Conservation (phyloP, 371 early-diverging fungal species). For the Mucor plumbeus region DNA sequence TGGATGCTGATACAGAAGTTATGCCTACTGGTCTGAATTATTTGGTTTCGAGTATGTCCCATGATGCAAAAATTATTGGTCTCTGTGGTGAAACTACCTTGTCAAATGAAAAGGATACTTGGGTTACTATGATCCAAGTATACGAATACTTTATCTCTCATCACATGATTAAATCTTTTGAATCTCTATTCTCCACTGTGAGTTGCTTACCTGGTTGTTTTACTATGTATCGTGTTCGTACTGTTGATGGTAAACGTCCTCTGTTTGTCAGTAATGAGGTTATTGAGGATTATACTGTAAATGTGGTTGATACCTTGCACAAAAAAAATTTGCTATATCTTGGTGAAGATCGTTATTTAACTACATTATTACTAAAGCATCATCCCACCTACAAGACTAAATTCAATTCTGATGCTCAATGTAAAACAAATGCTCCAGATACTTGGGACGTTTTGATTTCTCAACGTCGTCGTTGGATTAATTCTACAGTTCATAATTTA, state of each 20-base stretch:
- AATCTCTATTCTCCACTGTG: conserved; percentile 78
- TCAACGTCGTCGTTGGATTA: conserved; percentile 90
- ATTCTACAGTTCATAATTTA: conserved; percentile 94
- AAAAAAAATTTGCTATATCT: conserved; percentile 83
- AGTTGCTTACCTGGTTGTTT: conserved; percentile 92
- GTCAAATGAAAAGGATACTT: conserved; percentile 80
- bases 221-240: conserved; percentile 87
- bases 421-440: conserved; percentile 95
- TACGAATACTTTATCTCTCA: conserved; percentile 85
- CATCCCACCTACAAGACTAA: conserved; percentile 94
- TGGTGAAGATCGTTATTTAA: conserved; percentile 89
- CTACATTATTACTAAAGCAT: conserved; percentile 97
- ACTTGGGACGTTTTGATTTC: conserved; percentile 89
- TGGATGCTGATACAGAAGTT: conserved; percentile 68
- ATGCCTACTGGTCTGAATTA: conserved; percentile 64
- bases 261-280: conserved; percentile 87
- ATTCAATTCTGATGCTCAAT: conserved; percentile 93
- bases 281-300: conserved; percentile 90
- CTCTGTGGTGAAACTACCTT: conserved; percentile 81
- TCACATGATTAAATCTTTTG: conserved; percentile 79
- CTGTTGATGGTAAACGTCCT: conserved; percentile 80
- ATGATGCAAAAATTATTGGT: conserved; percentile 78
- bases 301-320: conserved; percentile 95
- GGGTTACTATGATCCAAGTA: conserved; percentile 29
- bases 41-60: conserved; percentile 69